These are phyloP conservation scores for Echinochloa phyllopogon DNA, from an alignment of 176 grass and related monocot genomes.

Conservation along the genomic window DNA sequence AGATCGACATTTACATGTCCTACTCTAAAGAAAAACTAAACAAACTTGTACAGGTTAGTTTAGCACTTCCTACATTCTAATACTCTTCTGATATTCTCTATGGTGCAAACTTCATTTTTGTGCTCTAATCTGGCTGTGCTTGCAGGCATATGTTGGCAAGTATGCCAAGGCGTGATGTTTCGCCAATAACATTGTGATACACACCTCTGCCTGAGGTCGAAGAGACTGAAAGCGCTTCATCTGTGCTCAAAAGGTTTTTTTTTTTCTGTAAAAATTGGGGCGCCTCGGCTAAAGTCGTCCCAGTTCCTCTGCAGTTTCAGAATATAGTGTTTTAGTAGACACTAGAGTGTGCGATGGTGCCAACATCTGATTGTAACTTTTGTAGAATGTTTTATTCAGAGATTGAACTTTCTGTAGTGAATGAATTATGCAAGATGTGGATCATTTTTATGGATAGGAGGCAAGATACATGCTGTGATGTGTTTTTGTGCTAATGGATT, in stretches of 20 bases:
- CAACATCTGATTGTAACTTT: conserved; percentile 34
- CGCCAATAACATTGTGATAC: neutral
- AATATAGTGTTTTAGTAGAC: conserved; percentile 1
- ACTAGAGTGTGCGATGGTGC: neutral
- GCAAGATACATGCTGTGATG: neutral
- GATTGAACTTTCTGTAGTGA: conserved; percentile 24
- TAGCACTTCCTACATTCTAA: neutral
- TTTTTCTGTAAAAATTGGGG: conserved; percentile 28
- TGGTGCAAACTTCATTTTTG: neutral
- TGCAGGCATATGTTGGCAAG: conserved; percentile 91
- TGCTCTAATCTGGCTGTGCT: neutral
- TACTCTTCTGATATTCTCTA: neutral
- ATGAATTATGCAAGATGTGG: conserved; percentile 28
- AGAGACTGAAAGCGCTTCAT: conserved; percentile 15
- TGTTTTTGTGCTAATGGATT: neutral
- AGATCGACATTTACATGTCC: conserved; percentile 84
- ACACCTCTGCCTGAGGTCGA: neutral
- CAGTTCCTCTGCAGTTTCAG: neutral
- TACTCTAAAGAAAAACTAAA: conserved; percentile 80
- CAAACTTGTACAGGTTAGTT: conserved; percentile 89
- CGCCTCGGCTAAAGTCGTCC: neutral
- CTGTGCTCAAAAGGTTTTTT: neutral
- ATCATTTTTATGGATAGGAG: conserved; percentile 13
- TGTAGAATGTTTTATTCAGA: conserved; percentile 33
- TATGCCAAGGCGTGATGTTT: conserved; percentile 56